Percentiles rank a stretch among this genome's conserved stretches.
phyloP scores from a whole-genome alignment of 352 stramenopile genomes.

The Pythium scleroteichum region DNA sequence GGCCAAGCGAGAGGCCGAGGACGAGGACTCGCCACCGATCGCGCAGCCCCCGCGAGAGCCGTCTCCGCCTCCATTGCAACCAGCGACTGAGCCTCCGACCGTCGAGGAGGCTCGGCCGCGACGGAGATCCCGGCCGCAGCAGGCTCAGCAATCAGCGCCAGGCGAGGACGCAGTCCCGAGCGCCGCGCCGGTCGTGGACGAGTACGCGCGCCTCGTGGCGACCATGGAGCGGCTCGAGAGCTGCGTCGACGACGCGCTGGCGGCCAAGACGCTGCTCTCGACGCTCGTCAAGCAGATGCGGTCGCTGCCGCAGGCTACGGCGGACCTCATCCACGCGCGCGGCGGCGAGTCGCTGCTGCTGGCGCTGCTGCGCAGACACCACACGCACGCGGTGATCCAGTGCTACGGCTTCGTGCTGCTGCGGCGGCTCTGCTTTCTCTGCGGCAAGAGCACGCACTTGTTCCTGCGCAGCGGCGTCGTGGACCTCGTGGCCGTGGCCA shows the following conservation, averaged over 20 bases:
- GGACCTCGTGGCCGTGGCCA: constrained; percentile 49
- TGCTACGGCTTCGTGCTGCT: constrained; percentile 81
- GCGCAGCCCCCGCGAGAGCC: too few relatives aligned
- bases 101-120: constrained; percentile 70
- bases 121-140: constrained; percentile 44
- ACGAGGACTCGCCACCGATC: too few relatives aligned
- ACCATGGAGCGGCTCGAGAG: constrained; percentile 52
- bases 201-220: constrained; percentile 42
- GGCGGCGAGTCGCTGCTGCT: constrained; percentile 55
- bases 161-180: too few relatives aligned
- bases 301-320: constrained; percentile 63
- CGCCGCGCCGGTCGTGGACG: constrained; percentile 26
- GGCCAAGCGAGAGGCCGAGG: neutral
- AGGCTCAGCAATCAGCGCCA: too few relatives aligned
- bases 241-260: constrained; percentile 39
- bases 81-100: too few relatives aligned
- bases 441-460: constrained; percentile 53
- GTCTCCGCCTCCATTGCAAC: too few relatives aligned
- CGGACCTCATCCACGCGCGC: constrained; percentile 50
- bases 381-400: constrained; percentile 71
- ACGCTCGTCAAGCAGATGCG: constrained; percentile 80
- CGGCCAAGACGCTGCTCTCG: constrained; percentile 64
- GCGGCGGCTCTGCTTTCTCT: constrained; percentile 73
- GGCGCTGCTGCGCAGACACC: constrained; percentile 55
- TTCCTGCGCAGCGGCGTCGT: constrained; percentile 60